phyloP scores from a whole-genome alignment of 179 eudicot species.

The Actinidia polygama region DNA sequence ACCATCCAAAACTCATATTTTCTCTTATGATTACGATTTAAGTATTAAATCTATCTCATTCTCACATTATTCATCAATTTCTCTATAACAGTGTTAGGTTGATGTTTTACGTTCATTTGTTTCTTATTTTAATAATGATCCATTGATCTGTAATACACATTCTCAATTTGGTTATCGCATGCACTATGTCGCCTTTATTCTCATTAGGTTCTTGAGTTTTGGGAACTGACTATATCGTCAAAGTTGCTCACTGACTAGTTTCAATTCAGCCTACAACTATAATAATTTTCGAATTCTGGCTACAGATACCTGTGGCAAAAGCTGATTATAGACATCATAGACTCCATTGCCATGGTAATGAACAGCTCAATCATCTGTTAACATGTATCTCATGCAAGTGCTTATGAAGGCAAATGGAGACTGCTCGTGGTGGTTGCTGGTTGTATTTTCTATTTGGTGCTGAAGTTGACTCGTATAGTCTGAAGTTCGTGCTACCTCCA shows the following conservation, averaged over 20 bases:
- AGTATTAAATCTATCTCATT: too few relatives aligned
- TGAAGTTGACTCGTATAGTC: slow-evolving; percentile 7
- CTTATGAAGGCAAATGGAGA: slow-evolving; percentile 14
- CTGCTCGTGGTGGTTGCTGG: neutral
- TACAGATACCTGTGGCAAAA: slow-evolving; percentile 17
- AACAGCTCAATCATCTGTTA: slow-evolving; percentile 16
- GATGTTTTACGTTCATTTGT: neutral
- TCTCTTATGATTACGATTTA: too few relatives aligned
- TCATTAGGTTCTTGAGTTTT: too few relatives aligned
- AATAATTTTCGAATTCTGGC: neutral
- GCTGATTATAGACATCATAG: slow-evolving; percentile 10
- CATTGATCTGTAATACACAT: too few relatives aligned
- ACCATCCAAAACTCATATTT: too few relatives aligned
- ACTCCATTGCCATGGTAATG: slow-evolving; percentile 15
- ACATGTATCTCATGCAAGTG: neutral
- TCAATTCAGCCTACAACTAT: neutral
- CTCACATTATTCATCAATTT: too few relatives aligned
- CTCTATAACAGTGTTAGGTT: too few relatives aligned
- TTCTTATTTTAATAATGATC: too few relatives aligned
- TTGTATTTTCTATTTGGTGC: slow-evolving; percentile 10
- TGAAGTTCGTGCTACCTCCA: neutral
- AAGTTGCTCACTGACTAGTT: neutral
- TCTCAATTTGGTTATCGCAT: too few relatives aligned
- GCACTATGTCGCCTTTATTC: too few relatives aligned
- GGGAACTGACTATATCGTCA: too few relatives aligned